A percentile compares a stretch with the other conserved stretches of the same genome.
These are phyloP conservation scores for Berberis thunbergii DNA, from an alignment of 164 flowering plant species.

Conservation along the genomic window DNA sequence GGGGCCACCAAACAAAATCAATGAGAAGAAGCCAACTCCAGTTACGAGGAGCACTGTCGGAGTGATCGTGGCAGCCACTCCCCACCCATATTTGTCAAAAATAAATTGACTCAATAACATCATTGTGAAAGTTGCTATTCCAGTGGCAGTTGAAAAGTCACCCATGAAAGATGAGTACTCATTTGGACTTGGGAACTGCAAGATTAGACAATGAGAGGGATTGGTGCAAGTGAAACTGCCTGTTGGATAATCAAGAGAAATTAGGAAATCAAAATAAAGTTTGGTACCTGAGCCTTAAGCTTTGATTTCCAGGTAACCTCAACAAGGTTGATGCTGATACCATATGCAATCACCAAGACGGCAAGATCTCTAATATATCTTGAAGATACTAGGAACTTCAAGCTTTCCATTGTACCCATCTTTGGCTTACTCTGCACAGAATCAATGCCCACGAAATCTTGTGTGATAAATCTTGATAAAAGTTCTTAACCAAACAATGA, in stretches of 20 bases:
- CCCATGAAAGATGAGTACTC: constrained; percentile 99
- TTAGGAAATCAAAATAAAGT: neutral
- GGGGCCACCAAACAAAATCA: constrained; percentile 73
- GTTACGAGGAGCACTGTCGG: constrained; percentile 89
- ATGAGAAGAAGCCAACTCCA: constrained; percentile 91
- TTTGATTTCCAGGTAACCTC: constrained; percentile 32
- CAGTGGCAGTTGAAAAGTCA: constrained; percentile 94
- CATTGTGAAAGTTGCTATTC: constrained; percentile 91
- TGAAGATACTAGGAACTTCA: constrained; percentile 25
- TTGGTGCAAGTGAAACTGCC: constrained; percentile 3
- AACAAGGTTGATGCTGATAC: constrained; percentile 29
- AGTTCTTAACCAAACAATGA: no score
- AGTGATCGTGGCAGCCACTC: constrained; percentile 90
- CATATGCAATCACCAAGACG: constrained; percentile 25
- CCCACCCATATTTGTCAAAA: constrained; percentile 89
- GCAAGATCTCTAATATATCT: constrained; percentile 29
- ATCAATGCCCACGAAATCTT: no score
- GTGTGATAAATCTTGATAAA: no score
- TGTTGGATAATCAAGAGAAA: neutral
- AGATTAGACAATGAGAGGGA: constrained; percentile 3
- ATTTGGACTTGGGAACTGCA: constrained; percentile 96
- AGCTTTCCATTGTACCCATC: constrained; percentile 26
- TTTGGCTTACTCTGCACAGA: constrained; percentile 17
- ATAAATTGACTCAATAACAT: constrained; percentile 86
- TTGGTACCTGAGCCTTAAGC: constrained; percentile 28